A percentile compares a stretch with the other conserved stretches of the same genome.
Conservation (phyloP, 176 grass and related monocot species). For the Rhynchospora tenuis region DNA sequence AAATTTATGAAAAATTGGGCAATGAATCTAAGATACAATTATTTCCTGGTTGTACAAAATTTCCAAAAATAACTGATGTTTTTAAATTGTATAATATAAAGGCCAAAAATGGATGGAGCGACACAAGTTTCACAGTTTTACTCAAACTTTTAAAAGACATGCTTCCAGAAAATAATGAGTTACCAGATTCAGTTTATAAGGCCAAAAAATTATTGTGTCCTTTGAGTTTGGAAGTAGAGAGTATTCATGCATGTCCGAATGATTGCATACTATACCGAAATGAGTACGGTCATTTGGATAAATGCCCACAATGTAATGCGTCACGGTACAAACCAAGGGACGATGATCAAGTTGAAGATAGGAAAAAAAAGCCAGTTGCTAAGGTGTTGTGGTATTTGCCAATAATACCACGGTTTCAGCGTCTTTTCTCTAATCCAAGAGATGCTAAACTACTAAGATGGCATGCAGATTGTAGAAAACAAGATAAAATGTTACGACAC, state of each 20-base stretch:
- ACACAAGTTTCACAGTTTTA: neutral
- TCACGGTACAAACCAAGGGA: neutral
- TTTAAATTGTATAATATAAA: neutral
- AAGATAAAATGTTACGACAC: neutral
- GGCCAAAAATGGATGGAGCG: neutral
- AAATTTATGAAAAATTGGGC: neutral
- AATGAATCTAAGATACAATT: neutral
- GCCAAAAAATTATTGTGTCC: slow-evolving; percentile 15
- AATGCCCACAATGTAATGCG: neutral
- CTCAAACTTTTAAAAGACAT: neutral
- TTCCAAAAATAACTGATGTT: neutral
- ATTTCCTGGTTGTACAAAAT: neutral
- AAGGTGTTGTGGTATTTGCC: slow-evolving; percentile 18
- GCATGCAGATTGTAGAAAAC: slow-evolving; percentile 20
- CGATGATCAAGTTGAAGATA: neutral
- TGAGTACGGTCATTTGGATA: neutral
- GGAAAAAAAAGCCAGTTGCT: neutral
- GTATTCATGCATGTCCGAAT: slow-evolving; percentile 23
- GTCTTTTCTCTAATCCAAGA: neutral
- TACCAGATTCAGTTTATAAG: slow-evolving; percentile 20
- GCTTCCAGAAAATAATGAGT: neutral
- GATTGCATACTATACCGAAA: slow-evolving; percentile 17
- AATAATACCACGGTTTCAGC: slow-evolving; percentile 10
- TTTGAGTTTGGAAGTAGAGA: neutral
- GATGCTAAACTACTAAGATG: neutral